A percentile compares a stretch with the other conserved stretches of the same genome.
phyloP scores from a whole-genome alignment of 768 basidiomycete species.

The Calocera cornea region DNA sequence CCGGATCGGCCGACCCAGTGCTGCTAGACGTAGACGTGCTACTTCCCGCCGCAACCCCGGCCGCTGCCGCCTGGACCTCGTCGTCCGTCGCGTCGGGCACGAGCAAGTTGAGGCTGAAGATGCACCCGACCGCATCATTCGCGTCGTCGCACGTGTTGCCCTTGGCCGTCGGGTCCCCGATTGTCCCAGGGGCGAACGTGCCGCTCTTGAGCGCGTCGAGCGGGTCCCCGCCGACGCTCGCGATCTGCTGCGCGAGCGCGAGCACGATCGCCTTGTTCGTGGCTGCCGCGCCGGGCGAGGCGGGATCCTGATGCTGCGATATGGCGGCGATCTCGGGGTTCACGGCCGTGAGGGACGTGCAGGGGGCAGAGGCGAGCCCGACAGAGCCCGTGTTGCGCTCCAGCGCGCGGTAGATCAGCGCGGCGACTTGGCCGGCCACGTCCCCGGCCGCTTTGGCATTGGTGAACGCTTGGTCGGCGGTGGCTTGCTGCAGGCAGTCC shows the following conservation, averaged over 20 bases:
- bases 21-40: background rate
- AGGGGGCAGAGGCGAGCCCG: slow-evolving; percentile 34
- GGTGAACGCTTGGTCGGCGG: slow-evolving; percentile 56
- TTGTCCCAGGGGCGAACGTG: slow-evolving; percentile 45
- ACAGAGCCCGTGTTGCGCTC: slow-evolving; percentile 51
- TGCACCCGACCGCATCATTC: slow-evolving; percentile 45
- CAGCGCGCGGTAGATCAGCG: slow-evolving; percentile 49
- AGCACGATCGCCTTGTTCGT: slow-evolving; percentile 52
- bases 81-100: slow-evolving; percentile 42
- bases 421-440: slow-evolving; percentile 41
- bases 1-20: background rate
- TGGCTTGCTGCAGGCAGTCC: slow-evolving; percentile 47
- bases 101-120: slow-evolving; percentile 47
- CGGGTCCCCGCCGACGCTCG: slow-evolving; percentile 48
- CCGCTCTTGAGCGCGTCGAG: slow-evolving; percentile 44
- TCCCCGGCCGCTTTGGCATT: slow-evolving; percentile 53
- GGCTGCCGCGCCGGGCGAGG: slow-evolving; percentile 41
- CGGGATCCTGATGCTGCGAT: slow-evolving; percentile 54
- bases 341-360: slow-evolving; percentile 40
- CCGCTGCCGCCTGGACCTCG: slow-evolving; percentile 38
- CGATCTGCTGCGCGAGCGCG: slow-evolving; percentile 50
- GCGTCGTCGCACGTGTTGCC: slow-evolving; percentile 43
- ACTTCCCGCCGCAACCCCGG: slow-evolving; percentile 1
- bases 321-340: slow-evolving; percentile 57
- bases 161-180: slow-evolving; percentile 38